These are phyloP conservation scores for Aspergillus avenaceus DNA, from an alignment of 495 filamentous ascomycete genomes.

Conservation along the genomic window DNA sequence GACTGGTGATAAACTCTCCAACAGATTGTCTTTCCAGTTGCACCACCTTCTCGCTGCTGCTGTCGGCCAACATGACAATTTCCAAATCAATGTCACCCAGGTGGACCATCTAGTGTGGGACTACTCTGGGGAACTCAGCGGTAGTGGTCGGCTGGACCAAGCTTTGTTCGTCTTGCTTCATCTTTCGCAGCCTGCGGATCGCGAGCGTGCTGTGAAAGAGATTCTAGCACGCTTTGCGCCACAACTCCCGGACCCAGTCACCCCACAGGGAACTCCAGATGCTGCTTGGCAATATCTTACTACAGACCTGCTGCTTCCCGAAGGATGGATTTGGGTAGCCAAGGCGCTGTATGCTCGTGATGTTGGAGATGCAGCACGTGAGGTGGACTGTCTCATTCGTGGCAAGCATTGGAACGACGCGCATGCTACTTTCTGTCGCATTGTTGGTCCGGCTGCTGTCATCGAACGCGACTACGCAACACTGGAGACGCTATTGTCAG, in stretches of 20 bases:
- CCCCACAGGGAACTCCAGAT: slow-evolving; percentile 43
- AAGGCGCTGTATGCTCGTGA: slow-evolving; percentile 78
- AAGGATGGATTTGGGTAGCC: slow-evolving; percentile 77
- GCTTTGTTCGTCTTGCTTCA: slow-evolving; percentile 75
- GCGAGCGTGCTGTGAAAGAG: slow-evolving; percentile 63
- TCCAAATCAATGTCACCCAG: slow-evolving; percentile 34
- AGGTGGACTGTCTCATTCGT: slow-evolving; percentile 71
- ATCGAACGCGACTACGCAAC: slow-evolving; percentile 71
- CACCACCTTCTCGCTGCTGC: slow-evolving; percentile 53
- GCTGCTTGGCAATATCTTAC: slow-evolving; percentile 53
- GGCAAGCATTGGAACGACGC: slow-evolving; percentile 75
- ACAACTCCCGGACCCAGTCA: slow-evolving; percentile 50
- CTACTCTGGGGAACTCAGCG: slow-evolving; percentile 69
- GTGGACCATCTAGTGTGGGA: slow-evolving; percentile 63
- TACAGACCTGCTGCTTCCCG: slow-evolving; percentile 61
- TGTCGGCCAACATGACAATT: slow-evolving; percentile 40
- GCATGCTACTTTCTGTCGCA: slow-evolving; percentile 70
- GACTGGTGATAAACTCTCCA: slow-evolving; percentile 63
- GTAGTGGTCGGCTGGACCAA: slow-evolving; percentile 60
- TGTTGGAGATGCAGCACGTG: slow-evolving; percentile 56
- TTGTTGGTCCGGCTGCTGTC: slow-evolving; percentile 74
- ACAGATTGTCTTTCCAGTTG: slow-evolving; percentile 80
- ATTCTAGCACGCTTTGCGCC: slow-evolving; percentile 57
- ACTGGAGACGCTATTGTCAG: slow-evolving; percentile 58
- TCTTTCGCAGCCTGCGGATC: slow-evolving; percentile 58